These are phyloP conservation scores for Calocybe cyanea DNA, from an alignment of 768 basidiomycete genomes.

Conservation along the genomic window DNA sequence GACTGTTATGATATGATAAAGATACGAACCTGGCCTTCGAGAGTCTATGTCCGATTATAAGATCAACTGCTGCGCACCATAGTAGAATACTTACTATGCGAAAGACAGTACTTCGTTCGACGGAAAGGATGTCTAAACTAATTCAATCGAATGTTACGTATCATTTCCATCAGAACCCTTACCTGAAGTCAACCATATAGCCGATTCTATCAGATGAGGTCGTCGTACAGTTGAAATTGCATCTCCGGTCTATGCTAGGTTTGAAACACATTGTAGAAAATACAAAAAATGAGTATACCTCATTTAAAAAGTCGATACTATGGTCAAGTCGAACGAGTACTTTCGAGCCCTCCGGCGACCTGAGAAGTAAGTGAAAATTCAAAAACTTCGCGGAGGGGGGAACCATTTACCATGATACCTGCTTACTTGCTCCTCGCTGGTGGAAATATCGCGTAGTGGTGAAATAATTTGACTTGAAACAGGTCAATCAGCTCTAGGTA, in stretches of 20 bases:
- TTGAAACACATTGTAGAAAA: neutral
- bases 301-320: conserved; percentile 10
- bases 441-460: neutral
- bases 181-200: conserved; percentile 4
- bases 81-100: conserved; percentile 7
- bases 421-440: conserved; percentile 6
- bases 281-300: neutral
- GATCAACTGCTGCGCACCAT: neutral
- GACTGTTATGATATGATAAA: neutral
- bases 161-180: neutral
- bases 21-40: conserved; percentile 7
- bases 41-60: neutral
- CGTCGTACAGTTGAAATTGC: conserved; percentile 5
- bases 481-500: neutral
- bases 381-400: neutral
- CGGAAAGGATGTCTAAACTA: conserved; percentile 8
- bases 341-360: conserved; percentile 3
- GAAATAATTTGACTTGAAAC: neutral
- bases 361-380: neutral
- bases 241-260: neutral
- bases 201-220: conserved; percentile 11
- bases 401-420: conserved; percentile 10
- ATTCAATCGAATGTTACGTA: neutral
- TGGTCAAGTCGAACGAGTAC: conserved; percentile 12
- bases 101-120: conserved; percentile 12